Evolutionary conservation across 129 eudicot species (phyloP).

Genomic region (Escallonia herrerae): DNA sequence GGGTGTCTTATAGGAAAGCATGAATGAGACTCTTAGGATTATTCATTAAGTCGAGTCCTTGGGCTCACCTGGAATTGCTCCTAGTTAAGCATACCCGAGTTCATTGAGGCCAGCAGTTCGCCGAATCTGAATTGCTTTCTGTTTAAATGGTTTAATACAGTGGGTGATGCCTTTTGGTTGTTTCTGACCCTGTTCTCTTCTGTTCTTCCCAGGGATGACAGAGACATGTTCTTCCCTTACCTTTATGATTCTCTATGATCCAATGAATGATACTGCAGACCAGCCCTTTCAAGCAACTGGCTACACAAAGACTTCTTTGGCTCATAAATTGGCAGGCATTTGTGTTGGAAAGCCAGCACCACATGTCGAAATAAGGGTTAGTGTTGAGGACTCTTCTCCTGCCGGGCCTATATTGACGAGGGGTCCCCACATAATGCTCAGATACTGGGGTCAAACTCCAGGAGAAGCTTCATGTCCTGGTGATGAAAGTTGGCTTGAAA

Average conservation of each 20-base stretch:
- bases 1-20: background rate
- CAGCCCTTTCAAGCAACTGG: background rate
- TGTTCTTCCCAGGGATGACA: conserved; percentile 57
- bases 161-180: background rate
- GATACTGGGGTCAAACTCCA: conserved; percentile 66
- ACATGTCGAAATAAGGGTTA: conserved; percentile 63
- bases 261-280: conserved; percentile 18
- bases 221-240: conserved; percentile 92
- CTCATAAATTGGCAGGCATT: conserved; percentile 41
- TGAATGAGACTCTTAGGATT: background rate
- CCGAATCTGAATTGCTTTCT: no score
- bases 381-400: conserved; percentile 25
- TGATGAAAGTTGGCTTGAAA: conserved; percentile 72
- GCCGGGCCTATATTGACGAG: conserved; percentile 67
- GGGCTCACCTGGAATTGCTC: background rate
- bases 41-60: background rate
- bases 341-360: conserved; percentile 96
- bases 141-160: no score
- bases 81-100: background rate
- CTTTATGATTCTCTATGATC: conserved; percentile 72
- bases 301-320: conserved; percentile 6
- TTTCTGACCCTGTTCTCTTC: background rate
- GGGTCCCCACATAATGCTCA: conserved; percentile 83
- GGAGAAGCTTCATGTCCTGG: background rate
- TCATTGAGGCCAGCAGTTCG: no score